phyloP scores from a whole-genome alignment of 805 yeast species.

The Lipomyces sp. region DNA sequence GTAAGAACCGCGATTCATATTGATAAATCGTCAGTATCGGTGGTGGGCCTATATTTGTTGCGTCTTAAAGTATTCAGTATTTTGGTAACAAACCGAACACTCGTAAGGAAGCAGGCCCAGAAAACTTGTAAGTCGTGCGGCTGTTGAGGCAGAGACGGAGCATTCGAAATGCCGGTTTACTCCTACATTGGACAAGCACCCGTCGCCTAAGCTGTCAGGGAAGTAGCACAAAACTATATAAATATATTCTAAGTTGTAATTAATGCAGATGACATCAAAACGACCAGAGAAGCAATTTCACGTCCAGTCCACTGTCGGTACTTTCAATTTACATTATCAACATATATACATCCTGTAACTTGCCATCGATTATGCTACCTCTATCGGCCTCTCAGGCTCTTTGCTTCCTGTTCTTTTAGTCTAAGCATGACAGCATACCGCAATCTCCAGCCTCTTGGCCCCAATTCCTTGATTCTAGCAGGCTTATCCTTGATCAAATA shows the following conservation, averaged over 20 bases:
- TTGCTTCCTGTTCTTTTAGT: slow-evolving; percentile 15
- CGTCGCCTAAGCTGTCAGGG: not conserved
- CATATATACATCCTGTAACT: not conserved
- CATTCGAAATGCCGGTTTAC: too few species aligned
- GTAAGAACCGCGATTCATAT: not conserved
- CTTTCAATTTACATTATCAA: not conserved
- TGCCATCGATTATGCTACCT: not conserved
- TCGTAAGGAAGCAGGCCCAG: not conserved
- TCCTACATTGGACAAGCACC: too few species aligned
- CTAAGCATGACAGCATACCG: slow-evolving; percentile 68
- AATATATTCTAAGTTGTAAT: not conserved
- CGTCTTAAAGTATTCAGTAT: not conserved
- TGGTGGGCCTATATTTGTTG: not conserved
- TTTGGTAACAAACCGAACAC: not conserved
- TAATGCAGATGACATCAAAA: not conserved
- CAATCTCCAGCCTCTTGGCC: slow-evolving; percentile 89
- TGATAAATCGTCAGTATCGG: not conserved
- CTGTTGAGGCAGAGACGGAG: too few species aligned
- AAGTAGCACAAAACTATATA: not conserved
- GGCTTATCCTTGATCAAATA: slow-evolving; percentile 85
- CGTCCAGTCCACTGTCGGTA: not conserved
- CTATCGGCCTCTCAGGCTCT: slow-evolving; percentile 2
- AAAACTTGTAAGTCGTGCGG: too few species aligned
- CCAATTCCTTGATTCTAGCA: slow-evolving; percentile 89
- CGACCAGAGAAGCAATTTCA: not conserved